phyloP scores from a whole-genome alignment of 176 grass and related monocot genomes.

The Avena insularis region DNA sequence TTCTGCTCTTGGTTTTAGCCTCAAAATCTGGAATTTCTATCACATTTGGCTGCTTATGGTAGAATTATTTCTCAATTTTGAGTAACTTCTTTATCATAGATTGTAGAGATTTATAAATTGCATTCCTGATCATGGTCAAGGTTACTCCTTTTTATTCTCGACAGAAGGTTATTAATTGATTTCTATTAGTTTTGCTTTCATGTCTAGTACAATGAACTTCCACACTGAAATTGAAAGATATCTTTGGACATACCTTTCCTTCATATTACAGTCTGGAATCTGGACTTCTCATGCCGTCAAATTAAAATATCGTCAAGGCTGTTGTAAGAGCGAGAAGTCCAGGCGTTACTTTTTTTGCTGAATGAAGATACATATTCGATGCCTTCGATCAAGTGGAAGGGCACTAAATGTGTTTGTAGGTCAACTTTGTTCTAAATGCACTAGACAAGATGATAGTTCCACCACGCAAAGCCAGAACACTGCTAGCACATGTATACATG shows the following conservation, averaged over 20 bases:
- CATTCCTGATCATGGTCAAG: slow-evolving; percentile 7
- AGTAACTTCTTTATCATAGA: slow-evolving; percentile 2
- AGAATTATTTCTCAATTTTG: slow-evolving; percentile 1
- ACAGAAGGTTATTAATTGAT: slow-evolving; percentile 8
- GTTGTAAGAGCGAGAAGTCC: slow-evolving; percentile 5
- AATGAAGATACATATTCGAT: slow-evolving; percentile 52
- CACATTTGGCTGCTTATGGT: background rate
- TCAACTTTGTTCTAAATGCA: slow-evolving; percentile 63
- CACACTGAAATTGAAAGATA: slow-evolving; percentile 18
- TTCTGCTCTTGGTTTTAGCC: background rate
- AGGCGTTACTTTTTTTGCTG: slow-evolving; percentile 8
- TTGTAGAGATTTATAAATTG: background rate
- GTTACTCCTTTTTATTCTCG: slow-evolving; percentile 8
- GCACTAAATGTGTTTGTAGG: slow-evolving; percentile 53
- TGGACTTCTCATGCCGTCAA: slow-evolving; percentile 1
- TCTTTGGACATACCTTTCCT: background rate
- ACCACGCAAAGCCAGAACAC: slow-evolving; percentile 35
- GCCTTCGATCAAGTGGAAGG: slow-evolving; percentile 54
- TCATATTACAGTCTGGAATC: background rate
- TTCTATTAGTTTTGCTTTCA: slow-evolving; percentile 3
- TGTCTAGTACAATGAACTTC: background rate
- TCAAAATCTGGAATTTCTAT: background rate
- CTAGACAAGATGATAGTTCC: slow-evolving; percentile 40
- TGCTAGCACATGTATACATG: slow-evolving; percentile 53
- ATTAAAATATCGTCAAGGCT: slow-evolving; percentile 29